Evolutionary conservation across 305 asterid genomes (phyloP).

Genomic region (Coffea humblotiana): DNA sequence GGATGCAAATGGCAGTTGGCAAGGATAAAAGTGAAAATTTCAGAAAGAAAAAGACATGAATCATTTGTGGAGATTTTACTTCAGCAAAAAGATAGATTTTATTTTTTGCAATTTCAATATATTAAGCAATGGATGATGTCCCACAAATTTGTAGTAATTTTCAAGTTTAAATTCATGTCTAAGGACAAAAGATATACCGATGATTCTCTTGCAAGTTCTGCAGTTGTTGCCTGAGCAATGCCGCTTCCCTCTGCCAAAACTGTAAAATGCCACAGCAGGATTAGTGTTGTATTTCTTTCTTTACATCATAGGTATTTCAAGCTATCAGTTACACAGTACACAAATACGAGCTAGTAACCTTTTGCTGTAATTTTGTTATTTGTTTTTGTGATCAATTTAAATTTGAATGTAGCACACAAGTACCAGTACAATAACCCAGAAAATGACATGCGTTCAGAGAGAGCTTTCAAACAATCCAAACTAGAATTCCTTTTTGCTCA

Average conservation of each 20-base stretch:
- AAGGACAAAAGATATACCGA: constrained; percentile 37
- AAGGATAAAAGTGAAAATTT: background rate
- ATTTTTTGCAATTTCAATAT: background rate
- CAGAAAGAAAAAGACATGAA: background rate
- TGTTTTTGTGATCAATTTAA: background rate
- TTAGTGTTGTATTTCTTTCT: constrained; percentile 9
- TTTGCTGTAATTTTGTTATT: background rate
- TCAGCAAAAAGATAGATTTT: background rate
- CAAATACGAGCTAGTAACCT: background rate
- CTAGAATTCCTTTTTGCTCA: background rate
- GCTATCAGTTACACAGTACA: background rate
- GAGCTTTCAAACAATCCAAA: background rate
- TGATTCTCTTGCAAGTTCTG: constrained; percentile 64
- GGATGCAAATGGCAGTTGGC: background rate
- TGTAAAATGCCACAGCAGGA: constrained; percentile 32
- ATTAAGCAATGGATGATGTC: background rate
- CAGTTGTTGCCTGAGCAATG: constrained; percentile 56
- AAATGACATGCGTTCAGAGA: background rate
- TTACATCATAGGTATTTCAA: background rate
- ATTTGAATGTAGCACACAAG: background rate
- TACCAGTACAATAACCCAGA: background rate
- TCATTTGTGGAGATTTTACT: background rate
- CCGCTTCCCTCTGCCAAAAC: constrained; percentile 79
- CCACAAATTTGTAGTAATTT: background rate
- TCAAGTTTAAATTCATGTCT: background rate